Evolutionary conservation across 441 rosid species (phyloP), one percentile per base, ranked within the genome.

Genomic region (Macaranga tanarius): DNA sequence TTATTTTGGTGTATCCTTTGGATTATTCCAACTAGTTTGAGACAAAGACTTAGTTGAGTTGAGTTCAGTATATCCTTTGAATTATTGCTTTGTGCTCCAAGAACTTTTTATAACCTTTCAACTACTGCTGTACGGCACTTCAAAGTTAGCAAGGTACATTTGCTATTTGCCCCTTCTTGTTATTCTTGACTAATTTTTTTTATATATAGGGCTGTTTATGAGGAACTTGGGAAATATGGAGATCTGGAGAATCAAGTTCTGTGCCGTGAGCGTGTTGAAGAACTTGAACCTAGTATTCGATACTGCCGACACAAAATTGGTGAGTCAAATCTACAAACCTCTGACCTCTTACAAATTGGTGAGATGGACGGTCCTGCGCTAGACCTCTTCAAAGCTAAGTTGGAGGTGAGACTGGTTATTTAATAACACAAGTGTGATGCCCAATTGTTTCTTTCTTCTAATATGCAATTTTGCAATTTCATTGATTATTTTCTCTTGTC

Each of bases 141-240:
- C 17, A 42, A 69, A 12, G 61, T 57, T 48, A 28, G 55, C 67
- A 48, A 31, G 44, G 56, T 50, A 25, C 17, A 20, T 57, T 68
- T 65, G 13, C 40, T 25, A n/a, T 71, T 54, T n/a, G 9, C 42
- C 44, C 20, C 16, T n/a, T 78, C 62, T 57, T 47, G n/a, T 69
- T 48, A n/a, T 62, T 61, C n/a, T 44, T 59, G 58, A 61, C 47
- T 69, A 47, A 65, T 62, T 25, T 79, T 64, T 20, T 47, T 75
- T 28, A 42, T 74, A 23, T 23, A 11, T 69, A 96, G 99, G 83
- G 93, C 99, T 76, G 98, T 93, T 72, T 96, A 96, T 76, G 98
- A 90, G 87, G 96, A 96, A 85, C 96, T 96, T 71, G 96, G 97
- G 45, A 93, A 96, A 83, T 96, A 92, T 84, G 99, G 99, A 79